phyloP scores from a whole-genome alignment of 148 eudicot species.

The Fagopyrum tataricum region DNA sequence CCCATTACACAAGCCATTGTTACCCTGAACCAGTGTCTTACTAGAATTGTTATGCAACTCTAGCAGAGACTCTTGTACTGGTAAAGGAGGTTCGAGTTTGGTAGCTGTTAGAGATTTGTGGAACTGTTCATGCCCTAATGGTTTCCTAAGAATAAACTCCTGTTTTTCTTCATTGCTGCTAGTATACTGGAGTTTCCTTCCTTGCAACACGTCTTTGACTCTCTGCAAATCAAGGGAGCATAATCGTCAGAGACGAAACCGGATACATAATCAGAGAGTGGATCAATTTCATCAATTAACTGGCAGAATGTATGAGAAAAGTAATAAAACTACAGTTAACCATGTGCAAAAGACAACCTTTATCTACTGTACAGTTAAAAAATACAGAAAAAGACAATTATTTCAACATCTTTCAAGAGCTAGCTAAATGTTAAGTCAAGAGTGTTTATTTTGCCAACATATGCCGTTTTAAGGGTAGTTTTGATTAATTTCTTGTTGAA shows the following conservation, averaged over 20 bases:
- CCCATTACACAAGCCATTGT: conserved; percentile 25
- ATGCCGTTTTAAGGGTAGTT: too few relatives aligned
- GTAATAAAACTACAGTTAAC: background rate
- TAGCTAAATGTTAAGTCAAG: too few relatives aligned
- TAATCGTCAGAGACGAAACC: background rate
- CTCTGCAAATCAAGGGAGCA: conserved; percentile 28
- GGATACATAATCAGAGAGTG: background rate
- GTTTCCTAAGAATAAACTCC: conserved; percentile 32
- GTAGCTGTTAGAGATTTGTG: conserved; percentile 34
- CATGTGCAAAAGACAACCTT: background rate
- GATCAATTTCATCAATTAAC: background rate
- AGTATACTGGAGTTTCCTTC: conserved; percentile 31
- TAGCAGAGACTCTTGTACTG: conserved; percentile 24
- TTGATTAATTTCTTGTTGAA: too few relatives aligned
- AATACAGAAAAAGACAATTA: too few relatives aligned
- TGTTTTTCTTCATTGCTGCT: conserved; percentile 19
- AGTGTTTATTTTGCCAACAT: too few relatives aligned
- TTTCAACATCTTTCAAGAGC: too few relatives aligned
- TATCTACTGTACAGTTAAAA: too few relatives aligned
- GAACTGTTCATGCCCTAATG: conserved; percentile 57
- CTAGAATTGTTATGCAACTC: conserved; percentile 20
- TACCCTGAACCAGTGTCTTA: conserved; percentile 18
- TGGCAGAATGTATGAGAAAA: background rate
- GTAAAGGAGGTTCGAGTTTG: conserved; percentile 21
- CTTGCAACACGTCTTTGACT: conserved; percentile 51